Base-by-base conservation (phyloP, 257 asterid genomes). In the Solanum paucissectum region DNA sequence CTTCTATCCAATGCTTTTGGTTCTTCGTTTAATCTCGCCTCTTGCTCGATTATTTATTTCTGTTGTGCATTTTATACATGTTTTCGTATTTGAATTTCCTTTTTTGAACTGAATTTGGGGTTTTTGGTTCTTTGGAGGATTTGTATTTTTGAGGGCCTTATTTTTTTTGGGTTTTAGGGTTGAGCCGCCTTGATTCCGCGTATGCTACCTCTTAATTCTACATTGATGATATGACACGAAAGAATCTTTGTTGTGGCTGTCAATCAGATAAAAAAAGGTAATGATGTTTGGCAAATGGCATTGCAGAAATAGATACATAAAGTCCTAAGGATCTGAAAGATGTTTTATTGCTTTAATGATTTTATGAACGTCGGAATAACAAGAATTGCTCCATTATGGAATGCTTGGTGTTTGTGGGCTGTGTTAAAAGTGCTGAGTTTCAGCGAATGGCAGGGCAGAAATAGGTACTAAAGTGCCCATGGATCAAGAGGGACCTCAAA, bases 361-460 rank as follows among this genome's bases (percentile, higher is more conserved):
- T 60, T 68, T 84, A 68, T n/a, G 10, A 64, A 60, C 18, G 20
- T 20, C 5, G 20, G 36, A 66, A 64, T 64, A 29, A 27, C 60
- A 37, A 66, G 37, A 44, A n/a, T 66, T 64, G 62, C 60, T 62
- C 29, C 20, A 38, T n/a, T 21, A 34, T n/a, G 62, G 37, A 38
- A 44, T 44, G 85, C 66, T 81, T 81, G 66, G 85, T 37, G 9
- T 81, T 27, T 81, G 29, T 79, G 68, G 52, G 40, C 27, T 16
- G 66, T 81, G 18, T 9, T 64, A 69, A 34, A 84, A 84, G 64
- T 84, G 87, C 60, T 27, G 76, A 38, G 27, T 37, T 27, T 62
- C 87, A 64, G 76, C 79, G 16, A 84, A 85, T 64, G 87, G 87
- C 79, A 85, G 64, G 27, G 87, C 64, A 85, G 87, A 85, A 38